phyloP scores from a whole-genome alignment of 805 yeast species.

The Candida boleticola region DNA sequence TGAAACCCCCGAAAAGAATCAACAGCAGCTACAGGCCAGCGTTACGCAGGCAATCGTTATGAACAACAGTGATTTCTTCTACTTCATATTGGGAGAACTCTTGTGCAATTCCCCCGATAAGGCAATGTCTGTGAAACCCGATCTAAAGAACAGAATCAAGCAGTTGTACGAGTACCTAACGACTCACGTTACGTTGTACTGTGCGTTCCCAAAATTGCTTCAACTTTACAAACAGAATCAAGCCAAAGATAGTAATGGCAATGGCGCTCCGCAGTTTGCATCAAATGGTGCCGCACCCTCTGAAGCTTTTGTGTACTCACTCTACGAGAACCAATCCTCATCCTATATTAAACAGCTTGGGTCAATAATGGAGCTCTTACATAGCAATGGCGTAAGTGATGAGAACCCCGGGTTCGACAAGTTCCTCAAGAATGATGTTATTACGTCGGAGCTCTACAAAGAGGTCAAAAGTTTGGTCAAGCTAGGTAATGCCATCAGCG shows the following conservation, averaged over 20 bases:
- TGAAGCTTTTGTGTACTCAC: no score
- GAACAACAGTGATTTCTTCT: not conserved
- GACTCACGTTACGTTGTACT: no score
- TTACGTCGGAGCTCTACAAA: not conserved
- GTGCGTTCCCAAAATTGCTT: no score
- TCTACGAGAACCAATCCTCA: no score
- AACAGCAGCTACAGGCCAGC: no score
- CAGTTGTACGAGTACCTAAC: not conserved
- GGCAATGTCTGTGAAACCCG: not conserved
- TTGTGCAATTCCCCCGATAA: not conserved
- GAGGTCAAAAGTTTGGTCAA: not conserved
- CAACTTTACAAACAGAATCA: no score
- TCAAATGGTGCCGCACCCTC: no score
- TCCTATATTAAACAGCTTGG: not conserved
- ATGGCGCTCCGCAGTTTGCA: no score
- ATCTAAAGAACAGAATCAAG: not conserved
- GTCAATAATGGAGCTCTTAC: not conserved
- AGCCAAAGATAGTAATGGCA: no score
- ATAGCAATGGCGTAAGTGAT: not conserved
- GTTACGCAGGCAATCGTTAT: no score
- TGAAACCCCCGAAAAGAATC: no score
- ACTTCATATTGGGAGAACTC: not conserved
- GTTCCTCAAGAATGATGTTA: not conserved
- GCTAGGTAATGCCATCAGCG: not conserved
- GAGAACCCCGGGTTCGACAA: not conserved